phyloP scores from a whole-genome alignment of 2,329 filamentous ascomycete genomes.

The Ceratocystis smalleyi region DNA sequence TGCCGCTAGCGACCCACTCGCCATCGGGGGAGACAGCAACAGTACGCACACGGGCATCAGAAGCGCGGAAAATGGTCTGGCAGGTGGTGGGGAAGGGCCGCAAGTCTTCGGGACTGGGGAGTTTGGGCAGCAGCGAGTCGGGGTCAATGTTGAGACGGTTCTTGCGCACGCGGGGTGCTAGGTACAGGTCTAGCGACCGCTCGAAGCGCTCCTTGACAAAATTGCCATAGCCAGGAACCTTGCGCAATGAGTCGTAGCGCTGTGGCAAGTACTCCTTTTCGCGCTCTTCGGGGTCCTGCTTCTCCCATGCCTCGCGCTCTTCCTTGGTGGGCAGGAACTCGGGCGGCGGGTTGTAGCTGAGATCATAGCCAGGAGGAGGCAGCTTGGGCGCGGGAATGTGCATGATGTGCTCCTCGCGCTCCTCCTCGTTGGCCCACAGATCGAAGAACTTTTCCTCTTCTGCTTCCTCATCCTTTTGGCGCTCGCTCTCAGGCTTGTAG shows the following conservation, averaged over 20 bases:
- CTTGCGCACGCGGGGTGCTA: constrained; percentile 79
- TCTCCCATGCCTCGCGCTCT: constrained; percentile 74
- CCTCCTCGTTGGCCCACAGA: constrained; percentile 85
- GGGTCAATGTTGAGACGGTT: constrained; percentile 96
- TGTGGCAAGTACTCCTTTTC: constrained; percentile 78
- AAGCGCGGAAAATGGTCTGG: constrained; percentile 73
- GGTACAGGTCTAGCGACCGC: constrained; percentile 83
- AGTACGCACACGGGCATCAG: constrained; percentile 74
- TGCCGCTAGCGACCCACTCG: constrained; percentile 75
- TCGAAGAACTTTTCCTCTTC: constrained; percentile 64
- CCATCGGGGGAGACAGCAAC: constrained; percentile 75
- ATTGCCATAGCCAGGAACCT: constrained; percentile 77
- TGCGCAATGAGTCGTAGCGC: constrained; percentile 68
- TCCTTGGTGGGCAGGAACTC: constrained; percentile 82
- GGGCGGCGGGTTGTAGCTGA: constrained; percentile 89
- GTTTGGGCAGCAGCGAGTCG: constrained; percentile 75
- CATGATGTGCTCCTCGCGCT: constrained; percentile 74
- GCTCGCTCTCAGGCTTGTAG: constrained; percentile 59
- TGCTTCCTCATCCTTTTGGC: constrained; percentile 53
- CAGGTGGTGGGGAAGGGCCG: constrained; percentile 88
- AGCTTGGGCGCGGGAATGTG: constrained; percentile 89
- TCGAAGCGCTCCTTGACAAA: constrained; percentile 96
- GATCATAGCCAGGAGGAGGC: constrained; percentile 80
- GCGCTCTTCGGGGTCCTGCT: constrained; percentile 73
- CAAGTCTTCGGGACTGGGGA: constrained; percentile 83